Percentiles rank a stretch among this genome's conserved stretches.
These are phyloP conservation scores for Colletotrichum tropicale DNA, from an alignment of 2,329 filamentous ascomycete genomes.

Conservation along the genomic window DNA sequence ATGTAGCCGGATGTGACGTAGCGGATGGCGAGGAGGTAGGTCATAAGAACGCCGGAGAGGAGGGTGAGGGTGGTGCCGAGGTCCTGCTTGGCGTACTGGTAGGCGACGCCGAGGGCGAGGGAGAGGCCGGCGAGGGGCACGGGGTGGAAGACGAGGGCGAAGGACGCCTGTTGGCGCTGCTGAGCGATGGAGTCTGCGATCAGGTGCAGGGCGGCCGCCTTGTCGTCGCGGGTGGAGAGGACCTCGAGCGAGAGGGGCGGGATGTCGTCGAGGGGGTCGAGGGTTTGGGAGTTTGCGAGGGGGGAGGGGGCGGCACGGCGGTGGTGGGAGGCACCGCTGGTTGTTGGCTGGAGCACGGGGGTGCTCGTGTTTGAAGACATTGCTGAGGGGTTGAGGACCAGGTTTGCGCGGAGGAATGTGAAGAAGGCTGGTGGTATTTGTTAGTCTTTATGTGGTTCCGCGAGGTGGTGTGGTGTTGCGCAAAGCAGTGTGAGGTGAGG, in stretches of 20 bases:
- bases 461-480: background rate
- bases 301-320: slow-evolving; percentile 40
- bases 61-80: slow-evolving; percentile 61
- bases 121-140: slow-evolving; percentile 54
- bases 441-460: slow-evolving; percentile 2
- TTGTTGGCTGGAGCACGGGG: slow-evolving; percentile 60
- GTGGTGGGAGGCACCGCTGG: slow-evolving; percentile 29
- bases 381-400: slow-evolving; percentile 68
- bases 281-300: slow-evolving; percentile 42
- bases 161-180: slow-evolving; percentile 73
- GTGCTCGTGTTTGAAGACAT: slow-evolving; percentile 70
- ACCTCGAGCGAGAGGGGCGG: slow-evolving; percentile 69
- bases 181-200: slow-evolving; percentile 84
- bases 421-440: slow-evolving; percentile 72
- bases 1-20: slow-evolving; percentile 68
- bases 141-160: slow-evolving; percentile 68
- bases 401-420: slow-evolving; percentile 80
- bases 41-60: slow-evolving; percentile 65
- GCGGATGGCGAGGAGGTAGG: slow-evolving; percentile 65
- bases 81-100: slow-evolving; percentile 53
- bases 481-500: slow-evolving; percentile 1
- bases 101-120: slow-evolving; percentile 45
- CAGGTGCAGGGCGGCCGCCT: slow-evolving; percentile 71
- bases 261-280: slow-evolving; percentile 52
- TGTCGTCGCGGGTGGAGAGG: slow-evolving; percentile 60